Base-by-base conservation (phyloP, 1,284 basidiomycete species). In the Pseudozyma sp. region DNA sequence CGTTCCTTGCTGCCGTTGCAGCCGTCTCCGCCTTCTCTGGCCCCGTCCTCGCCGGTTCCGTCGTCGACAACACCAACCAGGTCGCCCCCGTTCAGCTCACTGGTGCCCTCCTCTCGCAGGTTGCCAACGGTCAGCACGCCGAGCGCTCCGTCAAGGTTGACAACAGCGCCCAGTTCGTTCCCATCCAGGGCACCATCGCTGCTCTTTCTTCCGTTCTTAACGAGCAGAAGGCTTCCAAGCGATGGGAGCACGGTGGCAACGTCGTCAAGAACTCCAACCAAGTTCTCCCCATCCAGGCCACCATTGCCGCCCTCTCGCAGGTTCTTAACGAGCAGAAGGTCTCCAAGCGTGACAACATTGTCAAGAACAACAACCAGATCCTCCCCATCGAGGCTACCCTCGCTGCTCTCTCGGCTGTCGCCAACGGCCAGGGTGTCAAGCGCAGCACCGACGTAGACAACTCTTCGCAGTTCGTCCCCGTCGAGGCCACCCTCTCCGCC, bases 1-100 rank as follows among this genome's bases (percentile, higher is more conserved):
- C 66, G 49, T 75, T 75, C 67, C 72, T 75, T 25, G 66, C 72
- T 69, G 72, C 72, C 44, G 67, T 75, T 21, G 72, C 67, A 50
- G 72, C 67, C 12, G 63, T 75, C 59, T 74, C 67, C 25, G 72
- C 67, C 67, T 75, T 75, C 66, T 61, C 66, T 35, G 62, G 59
- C 55, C 66, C 62, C 40, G 66, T 70, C 63, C 59, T 74, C 49
- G 66, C 66, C 52, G 59, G 56, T 49, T 21, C 43, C 12, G 50
- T 49, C 50, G 56, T 70, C 42, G 63, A 70, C 53, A 75, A 70
- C 72, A 36, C 58, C 59, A 70, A 67, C 67, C 67, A 70, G 55
- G 63, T 75, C 16, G 59, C 56, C n/a, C 72, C 72, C 43, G 59
- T 75, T 42, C 63, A 75, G 47, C 59, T 58, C 45, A 75, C 72